phyloP scores from a whole-genome alignment of 257 asterid species.

The Mentha longifolia region DNA sequence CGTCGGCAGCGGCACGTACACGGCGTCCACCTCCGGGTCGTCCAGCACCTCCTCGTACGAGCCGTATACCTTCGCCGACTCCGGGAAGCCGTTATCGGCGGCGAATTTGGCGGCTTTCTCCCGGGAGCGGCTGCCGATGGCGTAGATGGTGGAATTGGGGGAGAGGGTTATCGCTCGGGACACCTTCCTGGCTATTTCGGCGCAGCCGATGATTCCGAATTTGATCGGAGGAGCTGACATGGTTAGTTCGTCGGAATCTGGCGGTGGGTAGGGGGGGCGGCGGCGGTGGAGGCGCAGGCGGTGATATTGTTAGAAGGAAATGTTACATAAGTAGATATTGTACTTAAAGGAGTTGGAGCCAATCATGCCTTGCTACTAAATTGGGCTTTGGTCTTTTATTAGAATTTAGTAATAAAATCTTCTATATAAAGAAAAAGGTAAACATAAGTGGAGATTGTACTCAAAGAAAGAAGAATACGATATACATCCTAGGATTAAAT shows the following conservation, averaged over 20 bases:
- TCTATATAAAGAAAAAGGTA: too few species aligned
- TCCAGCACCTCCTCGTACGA: constrained; percentile 68
- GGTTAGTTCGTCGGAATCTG: not conserved
- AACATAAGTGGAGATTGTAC: too few species aligned
- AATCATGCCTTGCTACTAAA: too few species aligned
- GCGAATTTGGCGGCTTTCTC: constrained; percentile 66
- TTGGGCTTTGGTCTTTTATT: too few species aligned
- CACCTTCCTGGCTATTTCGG: constrained; percentile 60
- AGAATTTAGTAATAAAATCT: too few species aligned
- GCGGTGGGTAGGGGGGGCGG: not conserved
- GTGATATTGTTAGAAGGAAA: too few species aligned
- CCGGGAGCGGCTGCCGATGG: constrained; percentile 71
- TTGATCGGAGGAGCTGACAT: constrained; percentile 45
- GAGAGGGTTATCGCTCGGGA: constrained; percentile 59
- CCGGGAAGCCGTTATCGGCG: constrained; percentile 54
- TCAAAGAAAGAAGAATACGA: too few species aligned
- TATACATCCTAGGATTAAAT: too few species aligned
- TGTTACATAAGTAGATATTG: too few species aligned
- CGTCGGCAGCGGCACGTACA: constrained; percentile 70
- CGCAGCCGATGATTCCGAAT: constrained; percentile 79
- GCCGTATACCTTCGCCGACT: constrained; percentile 56
- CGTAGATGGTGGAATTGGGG: constrained; percentile 57
- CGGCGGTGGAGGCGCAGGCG: not conserved
- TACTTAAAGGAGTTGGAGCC: too few species aligned
- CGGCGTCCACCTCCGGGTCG: constrained; percentile 75